A percentile compares a stretch with the other conserved stretches of the same genome.
phyloP scores from a whole-genome alignment of 2,329 filamentous ascomycete genomes.

The Huntiella bhutanensis region DNA sequence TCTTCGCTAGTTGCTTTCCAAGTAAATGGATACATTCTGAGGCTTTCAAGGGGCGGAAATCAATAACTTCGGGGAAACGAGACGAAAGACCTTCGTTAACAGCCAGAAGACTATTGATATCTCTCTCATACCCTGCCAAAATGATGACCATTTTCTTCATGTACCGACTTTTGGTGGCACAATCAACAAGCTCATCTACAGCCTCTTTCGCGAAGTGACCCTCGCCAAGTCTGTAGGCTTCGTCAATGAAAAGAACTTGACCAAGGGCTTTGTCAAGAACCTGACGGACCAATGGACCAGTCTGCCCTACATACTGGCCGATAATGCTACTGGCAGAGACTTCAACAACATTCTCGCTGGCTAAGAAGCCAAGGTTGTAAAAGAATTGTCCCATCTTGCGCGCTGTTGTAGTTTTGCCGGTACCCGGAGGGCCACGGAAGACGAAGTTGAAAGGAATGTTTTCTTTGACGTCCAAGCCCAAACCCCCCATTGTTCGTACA shows the following conservation, averaged over 20 bases:
- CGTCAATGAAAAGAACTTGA: slow-evolving; percentile 51
- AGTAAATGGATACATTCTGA: slow-evolving; percentile 22
- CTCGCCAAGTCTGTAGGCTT: slow-evolving; percentile 45
- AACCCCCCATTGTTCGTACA: slow-evolving; percentile 13
- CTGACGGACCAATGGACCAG: slow-evolving; percentile 43
- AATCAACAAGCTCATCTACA: slow-evolving; percentile 33
- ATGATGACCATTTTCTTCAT: slow-evolving; percentile 44
- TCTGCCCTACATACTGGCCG: slow-evolving; percentile 50
- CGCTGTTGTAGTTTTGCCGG: slow-evolving; percentile 55
- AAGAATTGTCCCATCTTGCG: slow-evolving; percentile 58
- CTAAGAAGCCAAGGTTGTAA: slow-evolving; percentile 54
- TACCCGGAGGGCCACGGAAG: slow-evolving; percentile 47
- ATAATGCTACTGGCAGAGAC: slow-evolving; percentile 51
- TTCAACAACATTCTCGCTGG: slow-evolving; percentile 39
- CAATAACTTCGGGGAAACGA: slow-evolving; percentile 42
- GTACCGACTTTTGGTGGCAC: slow-evolving; percentile 35
- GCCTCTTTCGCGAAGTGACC: slow-evolving; percentile 38
- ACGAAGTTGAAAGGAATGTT: slow-evolving; percentile 49
- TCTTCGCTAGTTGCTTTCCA: slow-evolving; percentile 21
- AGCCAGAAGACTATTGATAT: slow-evolving; percentile 44
- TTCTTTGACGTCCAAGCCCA: slow-evolving; percentile 18
- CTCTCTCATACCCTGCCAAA: slow-evolving; percentile 46
- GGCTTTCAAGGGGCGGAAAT: slow-evolving; percentile 30
- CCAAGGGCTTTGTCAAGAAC: slow-evolving; percentile 42
- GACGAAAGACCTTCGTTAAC: slow-evolving; percentile 44